phyloP scores from a whole-genome alignment of 2,329 filamentous ascomycete species.

The Atkinsonella hypoxylon region DNA sequence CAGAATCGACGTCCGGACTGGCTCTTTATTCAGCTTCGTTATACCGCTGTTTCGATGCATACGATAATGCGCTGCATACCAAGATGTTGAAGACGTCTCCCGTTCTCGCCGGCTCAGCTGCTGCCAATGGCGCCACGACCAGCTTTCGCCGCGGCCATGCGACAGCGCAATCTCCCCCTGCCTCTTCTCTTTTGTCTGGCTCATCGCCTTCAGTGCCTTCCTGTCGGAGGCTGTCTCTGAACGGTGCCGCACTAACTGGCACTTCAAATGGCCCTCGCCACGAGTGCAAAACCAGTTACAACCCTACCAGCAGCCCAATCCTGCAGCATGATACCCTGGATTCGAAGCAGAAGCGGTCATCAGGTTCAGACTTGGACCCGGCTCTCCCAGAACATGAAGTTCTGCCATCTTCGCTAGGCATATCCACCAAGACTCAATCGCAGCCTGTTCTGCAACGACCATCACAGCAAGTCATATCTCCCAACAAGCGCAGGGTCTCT shows the following conservation, averaged over 20 bases:
- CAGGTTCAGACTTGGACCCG: neutral
- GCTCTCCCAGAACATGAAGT: neutral
- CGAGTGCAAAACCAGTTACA: slow-evolving; percentile 9
- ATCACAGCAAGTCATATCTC: slow-evolving; percentile 13
- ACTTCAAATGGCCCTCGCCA: slow-evolving; percentile 12
- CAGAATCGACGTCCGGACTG: neutral
- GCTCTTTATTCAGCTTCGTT: neutral
- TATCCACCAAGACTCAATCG: neutral
- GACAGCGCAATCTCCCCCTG: slow-evolving; percentile 13
- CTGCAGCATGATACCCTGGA: neutral
- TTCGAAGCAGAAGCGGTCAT: neutral
- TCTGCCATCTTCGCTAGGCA: neutral
- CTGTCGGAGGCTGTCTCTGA: slow-evolving; percentile 8
- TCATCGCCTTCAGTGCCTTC: slow-evolving; percentile 7
- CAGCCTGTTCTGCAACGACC: neutral
- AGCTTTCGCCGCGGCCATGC: slow-evolving; percentile 26
- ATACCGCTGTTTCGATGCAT: neutral
- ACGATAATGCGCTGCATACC: slow-evolving; percentile 37
- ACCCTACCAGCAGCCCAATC: neutral
- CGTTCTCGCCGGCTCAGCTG: slow-evolving; percentile 28
- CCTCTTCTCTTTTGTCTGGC: slow-evolving; percentile 15
- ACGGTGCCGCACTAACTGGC: slow-evolving; percentile 8
- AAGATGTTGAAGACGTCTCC: slow-evolving; percentile 51
- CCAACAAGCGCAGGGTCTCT: slow-evolving; percentile 22
- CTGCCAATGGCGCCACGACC: slow-evolving; percentile 40